These are phyloP conservation scores for Mortierella sp. DNA, from an alignment of 371 early-diverging fungal genomes.

Conservation along the genomic window DNA sequence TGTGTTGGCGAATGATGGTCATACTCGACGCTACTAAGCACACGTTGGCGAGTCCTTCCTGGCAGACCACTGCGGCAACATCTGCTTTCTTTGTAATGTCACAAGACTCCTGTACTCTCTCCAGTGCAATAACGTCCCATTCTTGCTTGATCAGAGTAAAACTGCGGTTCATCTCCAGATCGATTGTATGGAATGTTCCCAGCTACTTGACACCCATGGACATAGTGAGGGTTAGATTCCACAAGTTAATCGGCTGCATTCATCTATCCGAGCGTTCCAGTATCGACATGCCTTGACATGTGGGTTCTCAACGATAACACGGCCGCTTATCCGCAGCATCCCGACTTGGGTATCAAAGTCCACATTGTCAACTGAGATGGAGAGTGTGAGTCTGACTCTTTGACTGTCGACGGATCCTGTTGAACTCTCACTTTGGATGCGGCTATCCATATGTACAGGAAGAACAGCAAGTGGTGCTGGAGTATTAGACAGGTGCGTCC, in stretches of 20 bases:
- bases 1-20: constrained; percentile 94
- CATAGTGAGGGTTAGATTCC: not conserved
- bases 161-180: constrained; percentile 89
- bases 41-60: constrained; percentile 95
- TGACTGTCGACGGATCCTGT: constrained; percentile 93
- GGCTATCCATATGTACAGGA: constrained; percentile 58
- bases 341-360: constrained; percentile 92
- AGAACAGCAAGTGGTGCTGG: too few species aligned
- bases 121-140: constrained; percentile 94
- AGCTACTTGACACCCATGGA: constrained; percentile 69
- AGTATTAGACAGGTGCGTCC: not conserved
- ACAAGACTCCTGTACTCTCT: constrained; percentile 89
- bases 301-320: constrained; percentile 86
- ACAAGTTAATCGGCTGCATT: not conserved
- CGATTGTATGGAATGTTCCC: constrained; percentile 95
- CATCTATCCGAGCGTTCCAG: not conserved
- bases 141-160: constrained; percentile 89
- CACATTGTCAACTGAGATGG: constrained; percentile 86
- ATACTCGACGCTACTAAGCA: constrained; percentile 94
- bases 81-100: constrained; percentile 94
- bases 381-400: constrained; percentile 83
- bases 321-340: constrained; percentile 88
- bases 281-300: constrained; percentile 81
- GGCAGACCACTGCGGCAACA: constrained; percentile 93
- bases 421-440: constrained; percentile 82